Evolutionary conservation across 352 stramenopile genomes (phyloP), one percentile per base, ranked within the genome.

Genomic region (Phytophthora cryptogea): DNA sequence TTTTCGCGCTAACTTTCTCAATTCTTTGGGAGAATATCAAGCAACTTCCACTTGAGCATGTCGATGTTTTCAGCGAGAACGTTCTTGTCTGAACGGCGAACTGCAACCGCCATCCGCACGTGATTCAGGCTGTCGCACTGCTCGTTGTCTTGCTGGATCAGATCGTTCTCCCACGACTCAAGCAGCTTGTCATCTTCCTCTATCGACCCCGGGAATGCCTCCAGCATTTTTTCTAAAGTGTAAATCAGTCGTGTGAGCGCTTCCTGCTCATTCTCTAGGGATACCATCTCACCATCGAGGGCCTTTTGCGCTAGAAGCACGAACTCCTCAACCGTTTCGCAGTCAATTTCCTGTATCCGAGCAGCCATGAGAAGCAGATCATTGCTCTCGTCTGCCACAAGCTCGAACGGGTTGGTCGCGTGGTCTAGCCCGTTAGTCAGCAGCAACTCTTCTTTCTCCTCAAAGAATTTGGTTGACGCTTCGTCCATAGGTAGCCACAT

Each of bases 401-500:
- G 71, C 54, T 94, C 84, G 50, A 90, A 90, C 26, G 78, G 62
- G 28, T 78, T 81, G 17, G 68, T 66, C 13, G 72, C 70, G 23
- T 92, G 78, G 40, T 88, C 82, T 27, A 94, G 63, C 9, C 80
- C 84, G 16, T 85, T 81, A 8, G 51, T 60, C 5, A 57, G 46
- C 2, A 93, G 59, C 33, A 86, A 42, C 11, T 54, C 49, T 5
- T 72, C 70, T 48, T 92, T 90, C 32, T 68, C 68, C 3, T 80
- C 30, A 27, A 73, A 90, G 7, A 74, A 52, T 4, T 64, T 67
- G 5, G 77, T 78, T 7, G 74, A 76, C 3, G 36, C 49, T 51
- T 78, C 54, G 41, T 86, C 68, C 80, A 92, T 90, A 0, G 79
- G 80, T 26, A 90, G 45, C 80, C 81, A 92, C 47, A 92, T 61